Conservation (phyloP, 2,329 filamentous ascomycete species). For the Arachnomyces sp. region DNA sequence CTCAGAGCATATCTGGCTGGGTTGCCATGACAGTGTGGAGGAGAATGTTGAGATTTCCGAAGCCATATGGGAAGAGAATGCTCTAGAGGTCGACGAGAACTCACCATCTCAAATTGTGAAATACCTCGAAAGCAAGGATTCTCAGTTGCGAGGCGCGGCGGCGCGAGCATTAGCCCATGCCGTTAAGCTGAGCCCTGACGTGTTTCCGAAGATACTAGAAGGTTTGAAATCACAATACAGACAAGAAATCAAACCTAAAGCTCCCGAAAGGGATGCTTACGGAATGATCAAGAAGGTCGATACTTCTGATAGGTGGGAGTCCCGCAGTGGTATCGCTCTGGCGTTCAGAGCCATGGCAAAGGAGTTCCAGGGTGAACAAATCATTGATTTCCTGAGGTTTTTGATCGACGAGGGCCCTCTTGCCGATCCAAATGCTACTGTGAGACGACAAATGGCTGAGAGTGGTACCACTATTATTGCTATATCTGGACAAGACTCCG, state of each 20-base stretch:
- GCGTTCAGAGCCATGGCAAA: slow-evolving; percentile 76
- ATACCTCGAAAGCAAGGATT: slow-evolving; percentile 73
- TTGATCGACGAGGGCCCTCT: slow-evolving; percentile 79
- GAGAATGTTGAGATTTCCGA: slow-evolving; percentile 78
- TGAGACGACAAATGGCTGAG: slow-evolving; percentile 86
- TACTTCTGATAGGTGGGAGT: slow-evolving; percentile 82
- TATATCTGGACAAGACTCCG: slow-evolving; percentile 68
- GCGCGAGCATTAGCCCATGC: slow-evolving; percentile 74
- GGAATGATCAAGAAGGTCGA: slow-evolving; percentile 92
- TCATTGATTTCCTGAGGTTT: slow-evolving; percentile 75
- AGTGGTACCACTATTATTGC: slow-evolving; percentile 77
- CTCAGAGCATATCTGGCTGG: slow-evolving; percentile 87
- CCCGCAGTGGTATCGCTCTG: slow-evolving; percentile 77
- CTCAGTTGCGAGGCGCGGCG: slow-evolving; percentile 73
- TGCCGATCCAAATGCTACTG: slow-evolving; percentile 69
- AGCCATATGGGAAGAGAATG: slow-evolving; percentile 94
- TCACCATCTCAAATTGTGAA: slow-evolving; percentile 62
- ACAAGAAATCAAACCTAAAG: slow-evolving; percentile 72
- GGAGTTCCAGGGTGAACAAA: slow-evolving; percentile 58
- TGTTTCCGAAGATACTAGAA: slow-evolving; percentile 56
- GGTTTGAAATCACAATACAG: slow-evolving; percentile 64
- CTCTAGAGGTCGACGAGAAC: slow-evolving; percentile 60
- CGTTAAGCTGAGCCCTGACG: slow-evolving; percentile 52
- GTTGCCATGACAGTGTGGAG: slow-evolving; percentile 80
- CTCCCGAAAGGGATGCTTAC: slow-evolving; percentile 81